Conservation (phyloP, 768 basidiomycete species). For the Auriscalpium microsporum region DNA sequence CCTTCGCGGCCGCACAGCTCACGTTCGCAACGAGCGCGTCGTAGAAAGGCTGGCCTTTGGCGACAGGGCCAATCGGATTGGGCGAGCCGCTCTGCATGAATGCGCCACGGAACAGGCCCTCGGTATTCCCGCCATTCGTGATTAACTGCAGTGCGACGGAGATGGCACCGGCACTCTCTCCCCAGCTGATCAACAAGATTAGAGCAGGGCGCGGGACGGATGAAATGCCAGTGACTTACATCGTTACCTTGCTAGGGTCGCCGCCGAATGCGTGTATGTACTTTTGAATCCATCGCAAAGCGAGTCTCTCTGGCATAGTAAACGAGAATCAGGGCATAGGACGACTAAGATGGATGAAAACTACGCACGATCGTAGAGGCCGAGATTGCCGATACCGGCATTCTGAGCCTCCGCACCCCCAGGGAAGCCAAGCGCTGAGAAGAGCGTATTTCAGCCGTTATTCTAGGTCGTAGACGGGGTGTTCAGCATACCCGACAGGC, state of each 20-base stretch:
- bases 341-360: too few species aligned
- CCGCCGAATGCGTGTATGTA: constrained; percentile 33
- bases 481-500: not conserved
- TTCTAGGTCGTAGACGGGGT: not conserved
- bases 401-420: not conserved
- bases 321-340: not conserved
- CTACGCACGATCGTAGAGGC: constrained; percentile 1
- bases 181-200: constrained; percentile 11
- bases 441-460: not conserved
- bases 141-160: constrained; percentile 19
- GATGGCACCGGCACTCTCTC: constrained; percentile 30
- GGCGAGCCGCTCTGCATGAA: constrained; percentile 16
- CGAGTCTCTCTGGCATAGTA: constrained; percentile 17
- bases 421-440: not conserved
- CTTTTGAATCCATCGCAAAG: constrained; percentile 31
- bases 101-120: constrained; percentile 11
- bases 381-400: not conserved
- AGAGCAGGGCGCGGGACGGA: too few species aligned
- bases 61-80: constrained; percentile 1
- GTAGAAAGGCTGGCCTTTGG: constrained; percentile 9
- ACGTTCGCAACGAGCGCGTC: constrained; percentile 2
- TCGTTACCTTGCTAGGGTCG: constrained; percentile 22
- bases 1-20: not conserved
- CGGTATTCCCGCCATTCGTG: constrained; percentile 9
- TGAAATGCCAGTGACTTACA: not conserved